Conservation (phyloP, 805 yeast species). For the Candida ascalaphidarum region DNA sequence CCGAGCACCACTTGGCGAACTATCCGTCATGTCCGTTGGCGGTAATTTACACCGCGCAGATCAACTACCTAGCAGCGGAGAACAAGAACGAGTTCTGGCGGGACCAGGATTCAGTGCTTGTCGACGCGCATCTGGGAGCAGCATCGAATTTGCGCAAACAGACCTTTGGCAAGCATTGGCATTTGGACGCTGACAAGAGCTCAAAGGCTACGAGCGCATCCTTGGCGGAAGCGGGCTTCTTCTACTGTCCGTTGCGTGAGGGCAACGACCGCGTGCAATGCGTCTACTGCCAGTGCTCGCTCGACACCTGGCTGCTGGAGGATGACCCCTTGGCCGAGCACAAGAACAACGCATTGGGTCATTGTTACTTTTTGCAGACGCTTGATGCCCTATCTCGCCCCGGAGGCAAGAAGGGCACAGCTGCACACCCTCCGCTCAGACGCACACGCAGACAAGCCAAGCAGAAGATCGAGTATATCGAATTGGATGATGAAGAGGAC, state of each 20-base stretch:
- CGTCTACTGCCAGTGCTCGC: constrained; percentile 19
- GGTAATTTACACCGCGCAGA: too few species aligned
- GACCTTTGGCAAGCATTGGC: constrained; percentile 31
- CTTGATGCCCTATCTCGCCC: background rate
- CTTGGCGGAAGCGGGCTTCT: constrained; percentile 40
- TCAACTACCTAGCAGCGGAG: too few species aligned
- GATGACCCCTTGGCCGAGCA: constrained; percentile 64
- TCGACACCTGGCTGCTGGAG: constrained; percentile 45
- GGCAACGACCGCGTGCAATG: constrained; percentile 27
- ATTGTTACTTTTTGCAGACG: constrained; percentile 20
- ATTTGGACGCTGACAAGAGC: constrained; percentile 39
- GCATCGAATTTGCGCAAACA: constrained; percentile 24
- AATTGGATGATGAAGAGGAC: too few species aligned
- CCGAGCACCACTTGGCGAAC: constrained; percentile 10
- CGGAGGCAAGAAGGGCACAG: too few species aligned
- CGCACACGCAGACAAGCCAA: too few species aligned
- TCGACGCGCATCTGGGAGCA: too few species aligned
- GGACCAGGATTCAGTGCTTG: too few species aligned
- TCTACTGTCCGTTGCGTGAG: constrained; percentile 20
- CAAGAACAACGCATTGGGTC: constrained; percentile 10
- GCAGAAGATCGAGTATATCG: too few species aligned
- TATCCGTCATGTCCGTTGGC: constrained; percentile 10
- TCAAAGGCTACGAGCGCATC: constrained; percentile 30
- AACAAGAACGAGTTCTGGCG: too few species aligned
- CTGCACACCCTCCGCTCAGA: too few species aligned